Evolutionary conservation across 2,329 filamentous ascomycete genomes (phyloP).

Genomic region (Penicillium sp.): DNA sequence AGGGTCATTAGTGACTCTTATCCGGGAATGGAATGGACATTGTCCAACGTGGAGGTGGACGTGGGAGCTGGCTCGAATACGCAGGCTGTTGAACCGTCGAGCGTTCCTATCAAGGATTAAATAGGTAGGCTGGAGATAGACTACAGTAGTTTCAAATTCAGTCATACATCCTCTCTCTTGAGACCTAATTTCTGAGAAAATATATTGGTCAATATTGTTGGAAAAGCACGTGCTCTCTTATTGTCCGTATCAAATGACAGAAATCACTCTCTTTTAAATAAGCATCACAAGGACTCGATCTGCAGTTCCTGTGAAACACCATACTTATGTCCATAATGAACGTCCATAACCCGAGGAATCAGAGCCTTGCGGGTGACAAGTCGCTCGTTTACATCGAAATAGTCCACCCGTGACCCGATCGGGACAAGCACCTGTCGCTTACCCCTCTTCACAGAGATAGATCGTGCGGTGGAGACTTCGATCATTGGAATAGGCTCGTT

Average conservation of each 20-base stretch:
- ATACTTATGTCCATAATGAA: slow-evolving; percentile 26
- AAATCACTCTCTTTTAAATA: neutral
- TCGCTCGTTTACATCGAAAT: slow-evolving; percentile 26
- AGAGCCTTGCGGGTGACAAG: slow-evolving; percentile 25
- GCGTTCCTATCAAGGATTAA: slow-evolving; percentile 12
- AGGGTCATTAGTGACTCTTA: slow-evolving; percentile 82
- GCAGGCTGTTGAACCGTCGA: slow-evolving; percentile 17
- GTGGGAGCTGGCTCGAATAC: slow-evolving; percentile 26
- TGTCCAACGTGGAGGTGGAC: slow-evolving; percentile 50
- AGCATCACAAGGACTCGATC: slow-evolving; percentile 27
- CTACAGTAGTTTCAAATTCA: too few relatives aligned
- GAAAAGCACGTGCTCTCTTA: too few relatives aligned
- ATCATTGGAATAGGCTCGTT: slow-evolving; percentile 17
- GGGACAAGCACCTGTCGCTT: slow-evolving; percentile 38
- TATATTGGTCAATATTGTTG: too few relatives aligned
- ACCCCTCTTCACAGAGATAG: slow-evolving; percentile 35
- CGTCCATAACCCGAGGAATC: slow-evolving; percentile 29
- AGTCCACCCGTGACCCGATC: slow-evolving; percentile 24
- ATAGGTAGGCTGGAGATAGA: neutral
- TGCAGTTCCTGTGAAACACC: slow-evolving; percentile 30
- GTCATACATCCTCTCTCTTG: too few relatives aligned
- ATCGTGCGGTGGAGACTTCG: slow-evolving; percentile 38
- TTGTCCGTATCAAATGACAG: too few relatives aligned
- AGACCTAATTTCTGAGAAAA: too few relatives aligned
- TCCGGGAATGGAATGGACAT: slow-evolving; percentile 63